These are phyloP conservation scores for Xylariaceae sp. DNA, from an alignment of 2,329 filamentous ascomycete genomes.

Conservation along the genomic window DNA sequence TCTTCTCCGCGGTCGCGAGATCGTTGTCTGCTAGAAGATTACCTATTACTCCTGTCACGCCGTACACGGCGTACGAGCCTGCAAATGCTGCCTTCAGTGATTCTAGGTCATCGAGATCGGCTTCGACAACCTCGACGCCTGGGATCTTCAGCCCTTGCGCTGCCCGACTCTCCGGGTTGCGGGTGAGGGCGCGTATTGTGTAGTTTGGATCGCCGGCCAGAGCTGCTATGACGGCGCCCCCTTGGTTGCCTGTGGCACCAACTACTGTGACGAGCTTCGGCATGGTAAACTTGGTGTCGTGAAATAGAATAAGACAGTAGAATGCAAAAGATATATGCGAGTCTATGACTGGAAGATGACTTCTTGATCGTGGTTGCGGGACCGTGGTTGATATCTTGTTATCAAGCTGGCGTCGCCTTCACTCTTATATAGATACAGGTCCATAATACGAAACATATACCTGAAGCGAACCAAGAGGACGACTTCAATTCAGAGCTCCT, in stretches of 20 bases:
- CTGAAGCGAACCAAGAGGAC: background rate
- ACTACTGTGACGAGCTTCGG: constrained; percentile 25
- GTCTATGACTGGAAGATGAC: too few species aligned
- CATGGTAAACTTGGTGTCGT: background rate
- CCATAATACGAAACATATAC: background rate
- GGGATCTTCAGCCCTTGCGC: constrained; percentile 4
- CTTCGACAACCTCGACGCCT: constrained; percentile 17
- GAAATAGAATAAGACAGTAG: background rate
- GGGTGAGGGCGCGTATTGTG: constrained; percentile 19
- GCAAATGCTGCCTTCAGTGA: constrained; percentile 20
- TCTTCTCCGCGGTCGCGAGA: background rate
- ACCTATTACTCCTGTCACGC: constrained; percentile 16
- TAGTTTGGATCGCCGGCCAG: constrained; percentile 17
- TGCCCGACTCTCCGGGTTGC: constrained; percentile 5
- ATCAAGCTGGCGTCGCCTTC: background rate
- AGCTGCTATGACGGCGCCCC: constrained; percentile 16
- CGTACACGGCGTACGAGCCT: constrained; percentile 25
- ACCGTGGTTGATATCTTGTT: background rate
- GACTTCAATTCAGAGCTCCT: background rate
- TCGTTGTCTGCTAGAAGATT: background rate
- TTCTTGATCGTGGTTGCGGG: too few species aligned
- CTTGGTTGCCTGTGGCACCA: constrained; percentile 22
- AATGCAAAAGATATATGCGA: background rate
- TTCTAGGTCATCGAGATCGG: background rate
- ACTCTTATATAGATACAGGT: constrained; percentile 1